Conservation (phyloP, 2,329 filamentous ascomycete species). For the Alternaria rosae region DNA sequence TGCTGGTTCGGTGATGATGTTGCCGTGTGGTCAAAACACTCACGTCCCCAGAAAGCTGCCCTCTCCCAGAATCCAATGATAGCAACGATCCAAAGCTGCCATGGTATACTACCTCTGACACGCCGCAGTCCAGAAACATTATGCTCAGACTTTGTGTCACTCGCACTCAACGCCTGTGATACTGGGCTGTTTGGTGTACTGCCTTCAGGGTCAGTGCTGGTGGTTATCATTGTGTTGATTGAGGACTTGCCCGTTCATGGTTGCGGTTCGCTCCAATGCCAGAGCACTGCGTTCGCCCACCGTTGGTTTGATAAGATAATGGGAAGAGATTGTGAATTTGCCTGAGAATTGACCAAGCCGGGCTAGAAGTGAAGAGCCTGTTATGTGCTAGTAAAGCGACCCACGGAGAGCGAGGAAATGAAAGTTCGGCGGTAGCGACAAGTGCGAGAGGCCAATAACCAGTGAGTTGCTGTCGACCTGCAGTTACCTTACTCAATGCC, state of each 20-base stretch:
- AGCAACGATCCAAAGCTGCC: constrained; percentile 35
- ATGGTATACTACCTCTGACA: constrained; percentile 32
- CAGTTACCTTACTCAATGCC: neutral
- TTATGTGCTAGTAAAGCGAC: neutral
- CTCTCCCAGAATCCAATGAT: constrained; percentile 37
- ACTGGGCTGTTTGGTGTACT: constrained; percentile 5
- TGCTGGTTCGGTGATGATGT: constrained; percentile 12
- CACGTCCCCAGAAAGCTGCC: constrained; percentile 38
- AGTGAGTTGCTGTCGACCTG: neutral
- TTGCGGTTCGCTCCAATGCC: neutral
- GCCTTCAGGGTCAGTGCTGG: neutral
- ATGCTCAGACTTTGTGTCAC: neutral
- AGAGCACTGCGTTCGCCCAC: neutral
- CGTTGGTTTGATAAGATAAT: neutral
- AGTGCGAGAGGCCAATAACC: neutral
- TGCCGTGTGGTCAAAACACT: constrained; percentile 1
- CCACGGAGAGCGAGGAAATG: neutral
- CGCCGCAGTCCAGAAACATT: constrained; percentile 21
- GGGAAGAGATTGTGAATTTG: neutral
- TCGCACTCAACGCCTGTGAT: constrained; percentile 12
- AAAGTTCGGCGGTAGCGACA: neutral
- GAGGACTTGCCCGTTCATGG: constrained; percentile 6
- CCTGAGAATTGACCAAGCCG: neutral
- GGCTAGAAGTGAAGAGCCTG: neutral
- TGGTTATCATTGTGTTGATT: neutral